Percentiles rank a stretch among this genome's conserved stretches.
These are phyloP conservation scores for Penicillium lagena DNA, from an alignment of 495 filamentous ascomycete genomes.

Conservation along the genomic window DNA sequence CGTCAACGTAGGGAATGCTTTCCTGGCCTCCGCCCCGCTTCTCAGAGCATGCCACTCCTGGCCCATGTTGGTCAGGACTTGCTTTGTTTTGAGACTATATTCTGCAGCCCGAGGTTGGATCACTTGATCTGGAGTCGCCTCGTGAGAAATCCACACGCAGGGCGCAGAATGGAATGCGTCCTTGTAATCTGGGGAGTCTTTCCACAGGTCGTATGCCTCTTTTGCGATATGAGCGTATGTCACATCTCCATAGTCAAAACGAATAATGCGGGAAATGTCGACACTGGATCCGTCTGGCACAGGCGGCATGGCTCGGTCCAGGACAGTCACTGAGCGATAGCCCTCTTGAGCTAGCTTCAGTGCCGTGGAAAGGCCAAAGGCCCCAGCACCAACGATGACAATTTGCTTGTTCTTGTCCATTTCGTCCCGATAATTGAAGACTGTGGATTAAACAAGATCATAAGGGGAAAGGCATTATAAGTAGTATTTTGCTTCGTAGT, in stretches of 20 bases:
- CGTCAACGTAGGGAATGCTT: conserved; percentile 34
- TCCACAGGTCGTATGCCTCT: conserved; percentile 63
- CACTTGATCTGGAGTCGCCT: conserved; percentile 25
- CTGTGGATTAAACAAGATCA: too few relatives aligned
- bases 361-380: conserved; percentile 63
- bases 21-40: conserved; percentile 36
- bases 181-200: conserved; percentile 22
- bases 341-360: conserved; percentile 48
- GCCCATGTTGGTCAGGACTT: conserved; percentile 34
- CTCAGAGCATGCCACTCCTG: conserved; percentile 21
- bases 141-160: conserved; percentile 22
- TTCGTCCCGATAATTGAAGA: too few relatives aligned
- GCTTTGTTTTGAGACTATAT: conserved; percentile 26
- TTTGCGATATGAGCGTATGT: conserved; percentile 59
- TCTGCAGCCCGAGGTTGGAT: conserved; percentile 34
- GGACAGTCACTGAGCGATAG: conserved; percentile 49
- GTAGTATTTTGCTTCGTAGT: too few relatives aligned
- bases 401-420: conserved; percentile 35
- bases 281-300: conserved; percentile 57
- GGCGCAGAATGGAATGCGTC: conserved; percentile 27
- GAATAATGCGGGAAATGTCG: conserved; percentile 65
- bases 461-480: too few relatives aligned
- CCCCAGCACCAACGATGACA: conserved; percentile 64
- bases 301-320: conserved; percentile 53
- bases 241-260: conserved; percentile 66